A percentile compares a stretch with the other conserved stretches of the same genome.
These are phyloP conservation scores for Ehretia macrophylla DNA, from an alignment of 257 asterid genomes.

Conservation along the genomic window DNA sequence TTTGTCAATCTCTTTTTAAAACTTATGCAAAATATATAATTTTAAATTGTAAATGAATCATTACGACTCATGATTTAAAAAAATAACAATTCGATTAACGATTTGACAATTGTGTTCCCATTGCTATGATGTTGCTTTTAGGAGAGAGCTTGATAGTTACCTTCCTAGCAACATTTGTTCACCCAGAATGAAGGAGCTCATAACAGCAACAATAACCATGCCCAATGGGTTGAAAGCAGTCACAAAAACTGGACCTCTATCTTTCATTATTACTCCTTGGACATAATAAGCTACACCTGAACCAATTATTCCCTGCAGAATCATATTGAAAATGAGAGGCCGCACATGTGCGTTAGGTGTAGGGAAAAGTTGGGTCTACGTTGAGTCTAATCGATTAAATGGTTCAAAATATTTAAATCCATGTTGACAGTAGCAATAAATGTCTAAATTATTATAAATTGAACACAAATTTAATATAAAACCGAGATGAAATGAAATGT, in stretches of 20 bases:
- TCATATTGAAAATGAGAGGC: not conserved
- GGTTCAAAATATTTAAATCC: no score
- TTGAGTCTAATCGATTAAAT: no score
- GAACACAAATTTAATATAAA: not conserved
- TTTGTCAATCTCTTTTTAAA: no score
- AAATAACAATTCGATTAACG: not conserved
- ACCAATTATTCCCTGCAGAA: conserved; percentile 18
- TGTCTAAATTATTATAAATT: not conserved
- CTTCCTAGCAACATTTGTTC: conserved; percentile 59
- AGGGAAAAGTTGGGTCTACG: no score
- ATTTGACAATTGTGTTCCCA: not conserved
- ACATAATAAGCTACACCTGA: conserved; percentile 61
- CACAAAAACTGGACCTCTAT: conserved; percentile 62
- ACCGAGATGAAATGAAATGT: no score
- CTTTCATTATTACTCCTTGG: conserved; percentile 57
- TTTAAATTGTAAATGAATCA: no score
- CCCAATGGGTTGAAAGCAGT: conserved; percentile 60
- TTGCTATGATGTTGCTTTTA: not conserved
- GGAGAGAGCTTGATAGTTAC: conserved; percentile 20
- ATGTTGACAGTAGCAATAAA: no score
- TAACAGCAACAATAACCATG: conserved; percentile 58
- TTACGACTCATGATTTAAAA: no score
- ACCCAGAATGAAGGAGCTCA: conserved; percentile 54
- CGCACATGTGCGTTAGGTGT: not conserved
- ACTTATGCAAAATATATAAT: no score